A percentile compares a stretch with the other conserved stretches of the same genome.
Conservation (phyloP, 1,284 basidiomycete species). For the Ustilago trichophora region DNA sequence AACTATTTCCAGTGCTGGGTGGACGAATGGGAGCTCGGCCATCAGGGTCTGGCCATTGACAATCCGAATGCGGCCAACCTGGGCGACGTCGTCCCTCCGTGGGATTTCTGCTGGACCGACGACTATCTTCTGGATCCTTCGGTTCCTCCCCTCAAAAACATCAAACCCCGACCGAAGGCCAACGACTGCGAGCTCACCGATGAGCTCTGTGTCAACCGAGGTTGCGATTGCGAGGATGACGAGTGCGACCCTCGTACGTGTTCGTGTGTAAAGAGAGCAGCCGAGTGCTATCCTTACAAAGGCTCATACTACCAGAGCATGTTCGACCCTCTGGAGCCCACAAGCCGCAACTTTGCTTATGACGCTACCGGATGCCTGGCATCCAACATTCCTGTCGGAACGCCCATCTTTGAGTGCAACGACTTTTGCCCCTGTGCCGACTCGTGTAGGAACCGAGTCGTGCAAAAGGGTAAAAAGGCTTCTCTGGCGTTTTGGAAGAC, state of each 20-base stretch:
- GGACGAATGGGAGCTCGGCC: slow-evolving; percentile 27
- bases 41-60: slow-evolving; percentile 18
- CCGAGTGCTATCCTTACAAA: slow-evolving; percentile 15
- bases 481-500: slow-evolving; percentile 71
- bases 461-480: slow-evolving; percentile 77
- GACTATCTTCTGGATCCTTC: slow-evolving; percentile 34
- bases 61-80: slow-evolving; percentile 8
- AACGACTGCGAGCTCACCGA: slow-evolving; percentile 34
- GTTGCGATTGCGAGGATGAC: slow-evolving; percentile 48
- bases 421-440: slow-evolving; percentile 79
- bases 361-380: slow-evolving; percentile 19
- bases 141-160: slow-evolving; percentile 6
- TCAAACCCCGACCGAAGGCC: slow-evolving; percentile 2
- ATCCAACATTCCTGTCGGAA: slow-evolving; percentile 1
- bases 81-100: slow-evolving; percentile 48
- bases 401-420: slow-evolving; percentile 87
- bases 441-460: slow-evolving; percentile 83
- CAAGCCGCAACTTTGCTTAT: slow-evolving; percentile 37
- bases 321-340: slow-evolving; percentile 2
- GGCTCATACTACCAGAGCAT: slow-evolving; percentile 11
- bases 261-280: slow-evolving; percentile 35
- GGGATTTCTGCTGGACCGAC: slow-evolving; percentile 51
- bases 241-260: slow-evolving; percentile 49
- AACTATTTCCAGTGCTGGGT: slow-evolving; percentile 36
- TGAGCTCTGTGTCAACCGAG: slow-evolving; percentile 18